Evolutionary conservation across 2,329 filamentous ascomycete genomes (phyloP).

Genomic region (Fusarium robinianum): DNA sequence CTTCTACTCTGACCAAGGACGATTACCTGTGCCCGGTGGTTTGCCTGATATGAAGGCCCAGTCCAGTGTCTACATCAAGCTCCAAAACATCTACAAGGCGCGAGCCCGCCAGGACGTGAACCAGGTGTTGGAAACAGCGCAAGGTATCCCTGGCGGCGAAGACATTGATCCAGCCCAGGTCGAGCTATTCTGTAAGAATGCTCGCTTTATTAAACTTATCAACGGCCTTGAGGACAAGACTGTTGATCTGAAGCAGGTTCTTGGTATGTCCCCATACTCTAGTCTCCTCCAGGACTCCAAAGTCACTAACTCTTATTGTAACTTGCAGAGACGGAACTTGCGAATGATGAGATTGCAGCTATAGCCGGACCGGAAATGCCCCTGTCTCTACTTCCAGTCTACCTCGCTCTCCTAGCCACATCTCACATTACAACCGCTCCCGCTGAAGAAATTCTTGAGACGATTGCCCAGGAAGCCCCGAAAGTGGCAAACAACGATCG

Average conservation of each 20-base stretch:
- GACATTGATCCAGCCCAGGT: slow-evolving; percentile 73
- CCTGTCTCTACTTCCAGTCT: slow-evolving; percentile 68
- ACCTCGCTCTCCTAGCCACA: slow-evolving; percentile 65
- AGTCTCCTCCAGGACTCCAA: neutral
- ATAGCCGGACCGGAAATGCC: slow-evolving; percentile 52
- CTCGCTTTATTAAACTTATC: slow-evolving; percentile 88
- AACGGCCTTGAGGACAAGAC: slow-evolving; percentile 54
- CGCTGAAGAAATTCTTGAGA: slow-evolving; percentile 58
- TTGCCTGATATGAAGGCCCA: slow-evolving; percentile 98
- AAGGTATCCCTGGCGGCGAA: slow-evolving; percentile 53
- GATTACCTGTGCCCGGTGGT: slow-evolving; percentile 81
- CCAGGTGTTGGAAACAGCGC: slow-evolving; percentile 72
- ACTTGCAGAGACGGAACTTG: slow-evolving; percentile 55
- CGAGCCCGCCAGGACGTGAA: slow-evolving; percentile 80
- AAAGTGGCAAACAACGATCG: slow-evolving; percentile 55
- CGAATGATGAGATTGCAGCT: slow-evolving; percentile 58
- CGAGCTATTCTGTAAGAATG: slow-evolving; percentile 93
- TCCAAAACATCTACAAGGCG: slow-evolving; percentile 91
- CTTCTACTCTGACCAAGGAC: slow-evolving; percentile 74
- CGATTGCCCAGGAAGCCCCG: slow-evolving; percentile 49
- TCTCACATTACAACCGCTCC: slow-evolving; percentile 51
- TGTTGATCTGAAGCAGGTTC: slow-evolving; percentile 55
- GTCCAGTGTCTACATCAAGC: slow-evolving; percentile 82
- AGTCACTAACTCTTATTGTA: slow-evolving; percentile 6
- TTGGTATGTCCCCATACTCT: slow-evolving; percentile 52